Evolutionary conservation across 2,329 filamentous ascomycete genomes (phyloP).

Genomic region (Nigrograna mackinnonii): DNA sequence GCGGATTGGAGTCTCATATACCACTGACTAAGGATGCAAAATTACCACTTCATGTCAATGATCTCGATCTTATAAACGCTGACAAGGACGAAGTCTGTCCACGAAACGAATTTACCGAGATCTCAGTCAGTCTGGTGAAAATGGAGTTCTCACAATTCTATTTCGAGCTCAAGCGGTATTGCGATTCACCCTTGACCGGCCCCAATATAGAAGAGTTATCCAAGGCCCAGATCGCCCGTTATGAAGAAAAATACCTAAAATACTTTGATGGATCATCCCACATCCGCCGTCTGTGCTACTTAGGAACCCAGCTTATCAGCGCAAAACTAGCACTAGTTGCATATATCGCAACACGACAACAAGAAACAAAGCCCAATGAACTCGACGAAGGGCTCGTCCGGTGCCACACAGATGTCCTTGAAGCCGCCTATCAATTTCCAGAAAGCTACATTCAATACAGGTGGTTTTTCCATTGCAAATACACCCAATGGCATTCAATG

Average conservation of each 20-base stretch:
- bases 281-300: slow-evolving; percentile 5
- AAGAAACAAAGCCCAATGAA: no score
- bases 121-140: slow-evolving; percentile 11
- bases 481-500: slow-evolving; percentile 63
- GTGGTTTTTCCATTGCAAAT: slow-evolving; percentile 61
- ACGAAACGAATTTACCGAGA: slow-evolving; percentile 11
- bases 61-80: slow-evolving; percentile 13
- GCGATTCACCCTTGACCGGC: not conserved
- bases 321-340: no score
- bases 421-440: slow-evolving; percentile 12
- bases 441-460: slow-evolving; percentile 51
- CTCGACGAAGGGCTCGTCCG: no score
- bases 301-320: slow-evolving; percentile 9
- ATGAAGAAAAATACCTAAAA: slow-evolving; percentile 8
- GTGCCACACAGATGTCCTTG: slow-evolving; percentile 11
- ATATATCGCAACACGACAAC: no score
- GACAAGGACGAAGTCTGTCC: not conserved
- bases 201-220: slow-evolving; percentile 1
- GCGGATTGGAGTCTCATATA: slow-evolving; percentile 15
- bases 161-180: slow-evolving; percentile 5
- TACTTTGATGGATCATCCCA: slow-evolving; percentile 5
- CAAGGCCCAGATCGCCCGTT: slow-evolving; percentile 6
- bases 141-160: slow-evolving; percentile 6
- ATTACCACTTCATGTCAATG: slow-evolving; percentile 13
- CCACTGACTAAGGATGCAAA: slow-evolving; percentile 5